A percentile compares a stretch with the other conserved stretches of the same genome.
Conservation (phyloP, 768 basidiomycete genomes). For the Tricholomella constricta region DNA sequence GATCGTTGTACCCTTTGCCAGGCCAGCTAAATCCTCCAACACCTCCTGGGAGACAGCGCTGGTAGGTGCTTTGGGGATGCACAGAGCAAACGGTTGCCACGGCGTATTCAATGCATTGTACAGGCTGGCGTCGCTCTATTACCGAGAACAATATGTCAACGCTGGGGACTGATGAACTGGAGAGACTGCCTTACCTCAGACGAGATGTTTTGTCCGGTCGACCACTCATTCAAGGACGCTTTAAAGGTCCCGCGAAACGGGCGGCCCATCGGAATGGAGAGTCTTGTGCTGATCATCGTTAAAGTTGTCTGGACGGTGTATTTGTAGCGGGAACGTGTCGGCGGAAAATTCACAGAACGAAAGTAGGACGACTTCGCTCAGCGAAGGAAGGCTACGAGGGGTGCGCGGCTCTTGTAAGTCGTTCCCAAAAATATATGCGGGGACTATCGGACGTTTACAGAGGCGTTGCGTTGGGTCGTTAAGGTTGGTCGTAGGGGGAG, state of each 20-base stretch:
- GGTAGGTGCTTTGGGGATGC: not conserved
- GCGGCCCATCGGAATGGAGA: not conserved
- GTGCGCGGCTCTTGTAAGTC: not conserved
- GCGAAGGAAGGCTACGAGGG: not conserved
- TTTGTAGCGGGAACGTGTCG: not conserved
- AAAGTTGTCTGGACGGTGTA: not conserved
- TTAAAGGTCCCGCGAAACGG: not conserved
- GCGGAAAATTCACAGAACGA: not conserved
- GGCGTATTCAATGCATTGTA: not conserved
- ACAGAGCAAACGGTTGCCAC: conserved; percentile 2
- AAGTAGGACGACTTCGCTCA: conserved; percentile 1
- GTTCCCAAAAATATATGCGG: conserved; percentile 1
- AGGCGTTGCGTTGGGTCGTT: not conserved
- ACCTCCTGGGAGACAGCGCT: not conserved
- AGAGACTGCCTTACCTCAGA: not conserved
- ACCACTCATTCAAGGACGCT: not conserved
- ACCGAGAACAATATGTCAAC: not conserved
- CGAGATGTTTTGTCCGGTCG: not conserved
- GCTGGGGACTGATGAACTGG: not conserved
- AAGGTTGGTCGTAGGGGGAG: not conserved
- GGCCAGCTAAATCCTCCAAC: not conserved
- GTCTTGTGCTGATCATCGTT: conserved; percentile 3
- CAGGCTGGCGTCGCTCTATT: conserved; percentile 1
- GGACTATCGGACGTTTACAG: not conserved
- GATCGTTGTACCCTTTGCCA: not conserved